These are phyloP conservation scores for Backusella liffmaniae DNA, from an alignment of 192 early-diverging fungal species.

Conservation along the genomic window DNA sequence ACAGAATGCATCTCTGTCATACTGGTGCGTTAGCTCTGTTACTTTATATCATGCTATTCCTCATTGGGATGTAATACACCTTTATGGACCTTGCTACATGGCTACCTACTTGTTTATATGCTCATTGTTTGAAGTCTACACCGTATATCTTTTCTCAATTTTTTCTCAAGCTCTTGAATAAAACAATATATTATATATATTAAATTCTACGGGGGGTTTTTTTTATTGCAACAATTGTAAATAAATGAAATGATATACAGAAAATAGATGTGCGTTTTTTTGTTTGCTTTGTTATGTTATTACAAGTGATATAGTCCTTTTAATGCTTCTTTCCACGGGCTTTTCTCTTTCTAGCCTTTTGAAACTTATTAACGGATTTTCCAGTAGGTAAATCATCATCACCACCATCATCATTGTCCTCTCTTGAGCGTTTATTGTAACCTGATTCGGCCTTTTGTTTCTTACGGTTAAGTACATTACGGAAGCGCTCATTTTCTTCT, in stretches of 20 bases:
- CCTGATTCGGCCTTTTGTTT: conserved; percentile 41
- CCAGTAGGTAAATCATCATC: not conserved
- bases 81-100: too few species aligned
- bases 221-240: not conserved
- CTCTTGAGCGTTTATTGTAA: conserved; percentile 20
- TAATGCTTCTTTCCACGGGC: not conserved
- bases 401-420: not conserved
- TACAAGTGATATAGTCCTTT: not conserved
- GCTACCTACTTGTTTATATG: too few species aligned
- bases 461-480: conserved; percentile 46
- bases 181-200: not conserved
- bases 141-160: too few species aligned
- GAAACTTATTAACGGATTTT: not conserved
- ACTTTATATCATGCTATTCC: too few species aligned
- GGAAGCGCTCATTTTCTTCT: conserved; percentile 40
- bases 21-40: too few species aligned
- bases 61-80: too few species aligned
- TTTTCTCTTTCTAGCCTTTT: conserved; percentile 1
- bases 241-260: conserved; percentile 6
- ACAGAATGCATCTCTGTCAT: too few species aligned
- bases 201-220: not conserved
- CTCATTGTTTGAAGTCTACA: too few species aligned
- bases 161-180: too few species aligned
- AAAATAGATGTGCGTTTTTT: not conserved
- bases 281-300: not conserved